A percentile compares a stretch with the other conserved stretches of the same genome.
Conservation (phyloP, 768 basidiomycete species). For the Candolleomyces eurysporus region DNA sequence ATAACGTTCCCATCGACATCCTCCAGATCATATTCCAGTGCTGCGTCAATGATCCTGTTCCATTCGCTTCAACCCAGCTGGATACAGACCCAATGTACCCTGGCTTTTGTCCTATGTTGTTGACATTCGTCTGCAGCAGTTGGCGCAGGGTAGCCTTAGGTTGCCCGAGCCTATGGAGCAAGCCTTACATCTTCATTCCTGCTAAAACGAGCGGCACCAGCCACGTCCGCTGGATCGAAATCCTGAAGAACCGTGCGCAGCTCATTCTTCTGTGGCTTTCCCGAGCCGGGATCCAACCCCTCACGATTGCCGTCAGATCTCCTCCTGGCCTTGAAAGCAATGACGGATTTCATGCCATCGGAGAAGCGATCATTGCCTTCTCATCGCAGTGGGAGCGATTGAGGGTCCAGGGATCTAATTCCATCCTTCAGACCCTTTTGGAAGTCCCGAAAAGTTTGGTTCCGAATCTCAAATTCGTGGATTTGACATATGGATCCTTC, state of each 20-base stretch:
- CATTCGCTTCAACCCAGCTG: background rate
- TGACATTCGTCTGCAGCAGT: background rate
- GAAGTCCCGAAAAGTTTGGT: background rate
- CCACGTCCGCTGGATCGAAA: background rate
- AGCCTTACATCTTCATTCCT: background rate
- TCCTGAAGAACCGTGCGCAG: background rate
- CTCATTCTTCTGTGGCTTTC: background rate
- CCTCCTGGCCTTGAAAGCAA: background rate
- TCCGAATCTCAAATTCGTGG: background rate
- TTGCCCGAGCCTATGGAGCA: background rate
- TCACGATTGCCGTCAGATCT: background rate
- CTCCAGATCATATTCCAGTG: background rate
- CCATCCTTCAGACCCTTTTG: background rate
- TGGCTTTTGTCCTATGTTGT: background rate
- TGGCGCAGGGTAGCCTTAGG: background rate
- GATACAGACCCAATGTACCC: background rate
- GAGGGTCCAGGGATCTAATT: background rate
- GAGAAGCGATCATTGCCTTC: background rate
- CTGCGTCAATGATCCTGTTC: background rate
- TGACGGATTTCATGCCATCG: background rate
- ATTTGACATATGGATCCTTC: background rate
- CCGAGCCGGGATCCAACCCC: background rate
- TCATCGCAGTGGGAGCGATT: background rate
- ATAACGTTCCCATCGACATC: background rate
- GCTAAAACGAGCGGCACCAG: background rate